Conservation (phyloP, 805 yeast species). For the Wickerhamiella qilinensis region DNA sequence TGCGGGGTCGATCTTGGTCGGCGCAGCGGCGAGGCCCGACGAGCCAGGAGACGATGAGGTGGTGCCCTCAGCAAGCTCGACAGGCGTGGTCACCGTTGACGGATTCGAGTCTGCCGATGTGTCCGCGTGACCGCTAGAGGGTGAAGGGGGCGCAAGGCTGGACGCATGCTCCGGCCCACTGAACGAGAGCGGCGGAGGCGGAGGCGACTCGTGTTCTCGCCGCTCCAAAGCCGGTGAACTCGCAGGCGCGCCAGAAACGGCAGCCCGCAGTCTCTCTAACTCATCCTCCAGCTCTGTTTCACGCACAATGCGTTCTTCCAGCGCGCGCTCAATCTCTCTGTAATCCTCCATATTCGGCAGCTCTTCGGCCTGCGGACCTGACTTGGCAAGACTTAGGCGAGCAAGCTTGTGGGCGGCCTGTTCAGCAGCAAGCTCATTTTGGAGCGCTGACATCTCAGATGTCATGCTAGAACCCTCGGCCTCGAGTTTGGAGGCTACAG, state of each 20-base stretch:
- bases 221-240: too few relatives aligned
- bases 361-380: not conserved
- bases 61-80: too few relatives aligned
- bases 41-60: too few relatives aligned
- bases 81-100: not conserved
- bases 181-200: too few relatives aligned
- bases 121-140: not conserved
- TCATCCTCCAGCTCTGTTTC: not conserved
- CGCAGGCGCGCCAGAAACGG: too few relatives aligned
- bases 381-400: too few relatives aligned
- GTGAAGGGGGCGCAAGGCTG: too few relatives aligned
- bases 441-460: not conserved
- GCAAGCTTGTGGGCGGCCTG: too few relatives aligned
- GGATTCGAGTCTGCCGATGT: not conserved
- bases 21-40: not conserved
- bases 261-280: too few relatives aligned
- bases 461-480: not conserved
- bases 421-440: too few relatives aligned
- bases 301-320: not conserved
- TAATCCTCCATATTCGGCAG: not conserved
- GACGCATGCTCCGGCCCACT: too few relatives aligned
- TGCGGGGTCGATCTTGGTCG: conserved; percentile 36
- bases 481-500: not conserved
- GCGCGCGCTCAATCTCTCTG: not conserved
- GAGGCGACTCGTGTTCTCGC: too few relatives aligned